A percentile compares a stretch with the other conserved stretches of the same genome.
phyloP scores from a whole-genome alignment of 208 protist species.

The Trypanosoma lewisi region DNA sequence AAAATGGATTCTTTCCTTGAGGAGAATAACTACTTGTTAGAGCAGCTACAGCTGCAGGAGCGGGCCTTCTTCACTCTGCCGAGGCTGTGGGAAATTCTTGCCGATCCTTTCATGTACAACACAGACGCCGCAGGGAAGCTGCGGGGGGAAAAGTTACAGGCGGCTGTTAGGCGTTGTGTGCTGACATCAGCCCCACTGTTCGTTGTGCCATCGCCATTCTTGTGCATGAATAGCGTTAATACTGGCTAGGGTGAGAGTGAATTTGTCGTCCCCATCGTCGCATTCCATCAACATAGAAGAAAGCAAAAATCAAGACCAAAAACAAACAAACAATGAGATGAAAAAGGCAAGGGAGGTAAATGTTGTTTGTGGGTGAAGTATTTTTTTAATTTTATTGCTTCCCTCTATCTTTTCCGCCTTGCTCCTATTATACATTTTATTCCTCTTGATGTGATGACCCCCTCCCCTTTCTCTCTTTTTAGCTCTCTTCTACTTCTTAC shows the following conservation, averaged over 20 bases:
- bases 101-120: constrained; percentile 39
- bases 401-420: too few relatives aligned
- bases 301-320: too few relatives aligned
- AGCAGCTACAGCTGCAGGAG: constrained; percentile 61
- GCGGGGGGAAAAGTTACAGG: constrained; percentile 66
- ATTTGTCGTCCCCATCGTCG: not conserved
- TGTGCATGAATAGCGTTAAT: not conserved
- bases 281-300: not conserved
- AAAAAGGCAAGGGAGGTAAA: too few relatives aligned
- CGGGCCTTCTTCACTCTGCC: constrained; percentile 73
- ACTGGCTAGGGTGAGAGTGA: not conserved
- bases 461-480: too few relatives aligned
- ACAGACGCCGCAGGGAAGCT: constrained; percentile 29
- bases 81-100: constrained; percentile 71
- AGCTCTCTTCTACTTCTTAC: too few relatives aligned
- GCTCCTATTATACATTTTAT: too few relatives aligned
- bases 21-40: constrained; percentile 79
- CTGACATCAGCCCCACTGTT: constrained; percentile 52
- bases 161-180: constrained; percentile 68
- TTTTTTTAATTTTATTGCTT: too few relatives aligned
- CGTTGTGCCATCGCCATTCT: not conserved
- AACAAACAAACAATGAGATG: not conserved
- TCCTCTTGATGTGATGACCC: too few relatives aligned
- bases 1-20: constrained; percentile 54
- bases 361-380: too few relatives aligned